Base-by-base conservation (phyloP, 169 alveolate species). In the Theileria equi region DNA sequence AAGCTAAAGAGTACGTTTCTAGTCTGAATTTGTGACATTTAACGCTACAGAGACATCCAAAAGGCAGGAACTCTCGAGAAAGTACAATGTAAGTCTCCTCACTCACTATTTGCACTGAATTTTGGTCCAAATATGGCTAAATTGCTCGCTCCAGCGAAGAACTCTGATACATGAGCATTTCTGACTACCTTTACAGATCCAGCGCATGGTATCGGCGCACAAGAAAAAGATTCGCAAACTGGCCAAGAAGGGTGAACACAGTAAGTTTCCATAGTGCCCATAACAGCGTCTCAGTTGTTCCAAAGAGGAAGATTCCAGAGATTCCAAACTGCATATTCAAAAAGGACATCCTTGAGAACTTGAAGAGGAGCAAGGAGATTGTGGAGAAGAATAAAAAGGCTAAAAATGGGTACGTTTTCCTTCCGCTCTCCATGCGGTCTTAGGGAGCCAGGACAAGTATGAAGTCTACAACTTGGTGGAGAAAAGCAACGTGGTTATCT, bases 291-390 rank as follows among this genome's bases (percentile, higher is more conserved):
- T 26, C 31, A 77, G 86, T 59, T 17, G 21, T 45, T 0, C 21
- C 31, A 19, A 53, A 50, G 44, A 3, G 63, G 4, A 77, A 77
- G 60, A 58, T 47, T 26, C 77, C 81, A n/a, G 77, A 65, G 47
- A 77, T 77, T n/a, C 86, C 86, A 7, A 77, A 77, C 45, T 77
- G 86, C 36, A 77, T 77, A 26, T 67, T 77, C 23, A 77, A 77
- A 53, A 28, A 41, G 31, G 86, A 77, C 45, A 67, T 77, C 35
- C 26, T 77, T 23, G 70, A 48, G 11, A 77, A 77, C 49, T 54
- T 77, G 26, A 67, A 77, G 31, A 64, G 86, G 17, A 77, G 70
- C 41, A 77, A 77, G 68, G 53, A 57, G 40, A 65, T 77, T n/a
- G 58, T 28, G 21, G 72, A 74, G 19, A 13, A 36, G 40, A 62